phyloP scores from a whole-genome alignment of 1,139 yeast species.

The Diutina siamensis region DNA sequence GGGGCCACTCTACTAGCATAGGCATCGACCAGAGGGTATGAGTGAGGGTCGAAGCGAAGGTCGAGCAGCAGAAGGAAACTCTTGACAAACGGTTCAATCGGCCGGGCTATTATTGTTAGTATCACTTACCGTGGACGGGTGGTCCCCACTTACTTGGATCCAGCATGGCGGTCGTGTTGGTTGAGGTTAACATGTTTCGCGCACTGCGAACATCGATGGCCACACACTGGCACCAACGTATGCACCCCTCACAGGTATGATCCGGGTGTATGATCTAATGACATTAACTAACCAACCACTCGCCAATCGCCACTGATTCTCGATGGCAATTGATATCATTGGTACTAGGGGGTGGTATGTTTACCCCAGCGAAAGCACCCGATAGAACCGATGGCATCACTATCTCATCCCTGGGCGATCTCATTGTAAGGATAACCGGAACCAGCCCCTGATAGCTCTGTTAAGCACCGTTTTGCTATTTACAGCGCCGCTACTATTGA shows the following conservation, averaged over 20 bases:
- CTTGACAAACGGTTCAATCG: conserved; percentile 34
- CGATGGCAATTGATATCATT: not conserved
- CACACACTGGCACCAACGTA: not conserved
- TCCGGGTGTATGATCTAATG: too few species aligned
- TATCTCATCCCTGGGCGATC: not conserved
- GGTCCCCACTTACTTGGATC: conserved; percentile 18
- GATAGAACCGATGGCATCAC: too few species aligned
- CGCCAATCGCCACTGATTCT: too few species aligned
- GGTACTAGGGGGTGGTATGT: too few species aligned
- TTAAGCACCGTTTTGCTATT: not conserved
- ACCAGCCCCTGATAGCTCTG: not conserved
- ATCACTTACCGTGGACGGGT: not conserved
- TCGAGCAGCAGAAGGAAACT: conserved; percentile 28
- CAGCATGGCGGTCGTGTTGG: not conserved
- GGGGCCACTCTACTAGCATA: conserved; percentile 42
- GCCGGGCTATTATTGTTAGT: conserved; percentile 21
- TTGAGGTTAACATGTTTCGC: too few species aligned
- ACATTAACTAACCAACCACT: too few species aligned
- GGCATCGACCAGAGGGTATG: conserved; percentile 30
- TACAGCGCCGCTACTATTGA: too few species aligned
- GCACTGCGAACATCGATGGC: not conserved
- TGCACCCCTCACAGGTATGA: too few species aligned
- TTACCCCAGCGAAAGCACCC: too few species aligned
- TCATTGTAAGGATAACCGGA: not conserved
- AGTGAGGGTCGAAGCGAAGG: conserved; percentile 18